Evolutionary conservation across 1,284 basidiomycete genomes (phyloP).

Genomic region (Marasmius tenuissimus): DNA sequence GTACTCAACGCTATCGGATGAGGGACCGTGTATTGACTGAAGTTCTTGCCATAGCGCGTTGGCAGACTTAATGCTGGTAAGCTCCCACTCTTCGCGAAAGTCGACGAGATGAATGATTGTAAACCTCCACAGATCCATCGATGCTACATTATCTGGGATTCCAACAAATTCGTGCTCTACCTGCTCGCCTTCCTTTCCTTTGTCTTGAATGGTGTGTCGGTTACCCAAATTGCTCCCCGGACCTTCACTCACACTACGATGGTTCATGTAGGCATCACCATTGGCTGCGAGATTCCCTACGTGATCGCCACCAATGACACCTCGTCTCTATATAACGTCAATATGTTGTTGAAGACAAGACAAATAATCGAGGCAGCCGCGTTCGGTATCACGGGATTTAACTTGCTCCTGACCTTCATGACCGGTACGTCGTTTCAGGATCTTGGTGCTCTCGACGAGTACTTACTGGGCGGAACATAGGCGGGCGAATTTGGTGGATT

Average conservation of each 20-base stretch:
- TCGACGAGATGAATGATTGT: neutral
- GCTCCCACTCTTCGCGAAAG: neutral
- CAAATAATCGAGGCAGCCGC: neutral
- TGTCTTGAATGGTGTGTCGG: neutral
- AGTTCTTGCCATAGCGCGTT: neutral
- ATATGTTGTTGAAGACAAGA: neutral
- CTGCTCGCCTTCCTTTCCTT: neutral
- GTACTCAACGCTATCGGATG: neutral
- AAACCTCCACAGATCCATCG: neutral
- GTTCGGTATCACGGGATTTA: neutral
- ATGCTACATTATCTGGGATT: neutral
- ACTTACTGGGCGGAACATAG: neutral
- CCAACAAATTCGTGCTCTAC: neutral
- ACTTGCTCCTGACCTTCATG: neutral
- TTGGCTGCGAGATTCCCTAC: neutral
- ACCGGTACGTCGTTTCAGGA: neutral
- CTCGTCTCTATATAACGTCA: neutral
- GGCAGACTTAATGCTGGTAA: neutral
- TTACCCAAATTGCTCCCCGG: neutral
- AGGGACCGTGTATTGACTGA: neutral
- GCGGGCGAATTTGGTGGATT: neutral
- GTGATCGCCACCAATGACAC: neutral
- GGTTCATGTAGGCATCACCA: neutral
- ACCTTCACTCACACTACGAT: no score
- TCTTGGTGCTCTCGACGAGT: neutral